Evolutionary conservation across 2,329 filamentous ascomycete genomes (phyloP).

Genomic region (Shiraia bambusicola): DNA sequence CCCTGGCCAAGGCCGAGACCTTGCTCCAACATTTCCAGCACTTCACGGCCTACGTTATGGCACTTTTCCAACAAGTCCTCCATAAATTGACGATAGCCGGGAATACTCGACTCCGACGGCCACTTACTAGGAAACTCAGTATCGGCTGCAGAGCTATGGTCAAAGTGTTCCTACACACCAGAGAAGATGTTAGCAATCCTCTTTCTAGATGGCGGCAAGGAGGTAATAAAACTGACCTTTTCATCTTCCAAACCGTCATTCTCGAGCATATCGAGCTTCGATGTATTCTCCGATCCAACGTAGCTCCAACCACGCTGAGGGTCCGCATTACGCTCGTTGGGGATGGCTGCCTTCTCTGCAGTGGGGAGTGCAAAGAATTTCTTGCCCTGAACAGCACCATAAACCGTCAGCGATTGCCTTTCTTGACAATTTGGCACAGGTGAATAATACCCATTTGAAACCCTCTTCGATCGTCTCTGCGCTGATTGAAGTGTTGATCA

Average conservation of each 20-base stretch:
- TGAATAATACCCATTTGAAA: no score
- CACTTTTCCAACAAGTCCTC: constrained; percentile 10
- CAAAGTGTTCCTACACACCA: constrained; percentile 9
- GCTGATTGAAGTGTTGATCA: no score
- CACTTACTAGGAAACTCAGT: constrained; percentile 5
- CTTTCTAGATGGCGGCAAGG: no score
- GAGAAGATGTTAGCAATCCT: no score
- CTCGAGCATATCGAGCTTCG: constrained; percentile 3
- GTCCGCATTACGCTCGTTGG: constrained; percentile 5
- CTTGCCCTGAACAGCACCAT: constrained; percentile 5
- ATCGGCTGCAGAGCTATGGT: constrained; percentile 1
- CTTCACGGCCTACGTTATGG: constrained; percentile 5
- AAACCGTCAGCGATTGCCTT: no score
- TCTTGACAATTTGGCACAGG: no score
- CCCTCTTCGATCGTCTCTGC: no score
- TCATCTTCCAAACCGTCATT: no score
- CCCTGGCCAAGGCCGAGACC: constrained; percentile 8
- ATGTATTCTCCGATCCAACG: constrained; percentile 6
- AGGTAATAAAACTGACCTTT: no score
- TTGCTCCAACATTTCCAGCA: constrained; percentile 13
- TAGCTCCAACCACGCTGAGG: constrained; percentile 14
- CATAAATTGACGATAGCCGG: constrained; percentile 17
- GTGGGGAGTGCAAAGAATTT: constrained; percentile 11
- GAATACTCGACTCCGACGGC: constrained; percentile 5
- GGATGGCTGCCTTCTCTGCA: constrained; percentile 5